A percentile compares a stretch with the other conserved stretches of the same genome.
Conservation (phyloP, 2,329 filamentous ascomycete genomes). For the Sordariomycetes sp. region DNA sequence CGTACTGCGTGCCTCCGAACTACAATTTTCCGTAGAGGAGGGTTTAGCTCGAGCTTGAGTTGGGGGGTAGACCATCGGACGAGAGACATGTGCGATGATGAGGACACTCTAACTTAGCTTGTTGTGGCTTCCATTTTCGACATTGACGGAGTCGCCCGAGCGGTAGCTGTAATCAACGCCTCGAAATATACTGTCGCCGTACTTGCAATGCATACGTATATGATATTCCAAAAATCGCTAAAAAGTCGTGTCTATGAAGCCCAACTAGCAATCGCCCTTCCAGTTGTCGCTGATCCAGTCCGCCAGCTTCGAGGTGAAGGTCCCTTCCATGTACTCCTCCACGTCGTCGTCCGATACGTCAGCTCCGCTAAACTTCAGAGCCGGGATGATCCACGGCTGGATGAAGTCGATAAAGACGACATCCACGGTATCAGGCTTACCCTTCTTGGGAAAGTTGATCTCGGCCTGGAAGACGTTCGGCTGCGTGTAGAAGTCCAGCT, state of each 20-base stretch:
- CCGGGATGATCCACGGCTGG: conserved; percentile 68
- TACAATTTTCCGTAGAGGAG: conserved; percentile 13
- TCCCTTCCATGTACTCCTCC: conserved; percentile 40
- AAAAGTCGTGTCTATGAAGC: not conserved
- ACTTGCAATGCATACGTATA: too few relatives aligned
- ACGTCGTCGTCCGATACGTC: conserved; percentile 40
- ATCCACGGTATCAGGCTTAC: conserved; percentile 65
- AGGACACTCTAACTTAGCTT: too few relatives aligned
- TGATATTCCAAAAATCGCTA: too few relatives aligned
- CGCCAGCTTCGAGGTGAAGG: conserved; percentile 45
- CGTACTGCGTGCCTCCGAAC: conserved; percentile 25
- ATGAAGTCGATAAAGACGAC: conserved; percentile 90
- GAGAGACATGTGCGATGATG: too few relatives aligned
- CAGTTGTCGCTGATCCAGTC: conserved; percentile 53
- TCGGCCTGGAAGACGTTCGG: conserved; percentile 77
- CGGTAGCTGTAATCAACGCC: too few relatives aligned
- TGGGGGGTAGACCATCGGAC: too few relatives aligned
- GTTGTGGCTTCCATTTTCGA: too few relatives aligned
- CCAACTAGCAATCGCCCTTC: conserved; percentile 32
- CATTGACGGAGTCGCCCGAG: too few relatives aligned
- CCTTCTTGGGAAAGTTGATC: conserved; percentile 49
- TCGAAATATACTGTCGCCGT: too few relatives aligned
- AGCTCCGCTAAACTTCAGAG: conserved; percentile 53
- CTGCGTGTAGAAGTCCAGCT: conserved; percentile 64
- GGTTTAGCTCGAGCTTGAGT: too few relatives aligned